Evolutionary conservation across 345 rosid species (phyloP).

Genomic region (Diplotaxis tenuifolia): DNA sequence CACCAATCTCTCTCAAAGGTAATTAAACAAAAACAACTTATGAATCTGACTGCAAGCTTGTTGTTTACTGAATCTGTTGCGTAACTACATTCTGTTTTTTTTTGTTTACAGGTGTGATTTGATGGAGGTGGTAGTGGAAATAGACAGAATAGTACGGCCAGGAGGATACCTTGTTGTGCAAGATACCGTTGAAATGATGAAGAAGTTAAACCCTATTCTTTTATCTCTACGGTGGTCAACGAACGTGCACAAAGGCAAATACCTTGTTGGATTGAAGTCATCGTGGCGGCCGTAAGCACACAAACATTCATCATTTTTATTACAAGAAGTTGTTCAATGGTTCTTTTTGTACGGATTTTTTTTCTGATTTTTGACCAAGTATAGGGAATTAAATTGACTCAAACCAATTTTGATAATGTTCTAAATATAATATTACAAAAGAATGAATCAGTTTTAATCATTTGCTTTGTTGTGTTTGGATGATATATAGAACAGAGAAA

Average conservation of each 20-base stretch:
- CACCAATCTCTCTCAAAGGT: constrained; percentile 55
- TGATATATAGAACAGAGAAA: neutral
- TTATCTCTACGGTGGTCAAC: constrained; percentile 72
- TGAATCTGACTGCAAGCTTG: neutral
- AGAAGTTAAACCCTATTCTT: constrained; percentile 58
- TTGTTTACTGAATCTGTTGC: neutral
- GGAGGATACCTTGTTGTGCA: constrained; percentile 77
- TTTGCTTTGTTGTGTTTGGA: neutral
- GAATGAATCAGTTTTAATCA: too few species aligned
- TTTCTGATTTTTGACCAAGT: neutral
- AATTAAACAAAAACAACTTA: neutral
- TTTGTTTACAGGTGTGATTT: constrained; percentile 56
- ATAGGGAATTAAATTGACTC: neutral
- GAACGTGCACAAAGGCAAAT: constrained; percentile 53
- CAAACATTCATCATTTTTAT: neutral
- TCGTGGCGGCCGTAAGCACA: constrained; percentile 65
- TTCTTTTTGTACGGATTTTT: neutral
- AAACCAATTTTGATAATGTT: neutral
- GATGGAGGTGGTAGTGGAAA: constrained; percentile 57
- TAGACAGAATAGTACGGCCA: constrained; percentile 78
- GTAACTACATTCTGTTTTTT: neutral
- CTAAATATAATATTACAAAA: too few species aligned
- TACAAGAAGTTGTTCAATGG: neutral
- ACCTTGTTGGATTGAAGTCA: constrained; percentile 64
- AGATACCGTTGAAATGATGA: constrained; percentile 56